Evolutionary conservation across 202 grass and related monocot genomes (phyloP), one percentile per base, ranked within the genome.

Genomic region (Eragrostis tef): DNA sequence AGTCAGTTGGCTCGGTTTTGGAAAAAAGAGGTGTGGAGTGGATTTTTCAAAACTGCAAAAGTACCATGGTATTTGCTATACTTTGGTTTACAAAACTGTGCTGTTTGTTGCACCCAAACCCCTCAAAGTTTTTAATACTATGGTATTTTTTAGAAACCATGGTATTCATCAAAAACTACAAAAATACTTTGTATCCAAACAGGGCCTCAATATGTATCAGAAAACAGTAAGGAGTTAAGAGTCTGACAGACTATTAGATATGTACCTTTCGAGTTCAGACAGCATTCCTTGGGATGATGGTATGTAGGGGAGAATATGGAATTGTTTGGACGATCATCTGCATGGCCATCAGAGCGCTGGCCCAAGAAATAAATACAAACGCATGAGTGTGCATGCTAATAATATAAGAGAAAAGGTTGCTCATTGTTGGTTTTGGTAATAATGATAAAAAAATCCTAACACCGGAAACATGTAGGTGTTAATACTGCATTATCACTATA

Each of bases 251-350:
- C 29, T 3, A 31, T 31, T 31, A 31, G 29, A 31, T 31, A 31
- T 31, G 45, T 80, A 94, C 86, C 89, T 89, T 89, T 81, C 4
- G 67, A 71, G 51, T 65, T 84, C 69, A 22, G 56, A 73, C 64
- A 63, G 41, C 21, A 80, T 60, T 91, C 93, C 64, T 88, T 94
- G 51, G 54, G 85, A 81, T 88, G 87, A 64, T 94, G 93, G 16
- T 90, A 94, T 64, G 87, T 51, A 79, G 89, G 89, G 46, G 93
- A 94, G 67, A 90, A 94, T 81, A 94, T 88, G 58, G 85, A 73
- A 58, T 85, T 69, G 0, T 51, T 73, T 14, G 82, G 70, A 64
- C 79, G 63, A 13, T 87, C 81, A 15, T 67, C 80, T 62, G 15
- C 51, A 80, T 51, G 73, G 2, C 73, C 67, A 79, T 88, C 79